Conservation (phyloP, 495 filamentous ascomycete genomes). For the Xanthoparmelia taractica region DNA sequence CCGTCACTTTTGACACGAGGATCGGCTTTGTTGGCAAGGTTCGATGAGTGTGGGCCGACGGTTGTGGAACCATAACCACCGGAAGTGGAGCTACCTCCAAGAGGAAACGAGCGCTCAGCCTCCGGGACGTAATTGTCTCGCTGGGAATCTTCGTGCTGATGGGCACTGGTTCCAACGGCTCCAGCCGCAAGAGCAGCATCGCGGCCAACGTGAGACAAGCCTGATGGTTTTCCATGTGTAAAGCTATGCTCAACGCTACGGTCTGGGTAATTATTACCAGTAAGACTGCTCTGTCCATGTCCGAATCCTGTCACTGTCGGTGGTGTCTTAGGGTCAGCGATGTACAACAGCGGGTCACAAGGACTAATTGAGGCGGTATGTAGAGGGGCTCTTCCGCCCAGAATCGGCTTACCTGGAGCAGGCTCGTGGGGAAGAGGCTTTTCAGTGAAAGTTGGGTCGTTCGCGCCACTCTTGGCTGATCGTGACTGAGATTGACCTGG, state of each 20-base stretch:
- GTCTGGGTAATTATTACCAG: slow-evolving; percentile 20
- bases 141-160: slow-evolving; percentile 4
- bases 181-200: slow-evolving; percentile 20
- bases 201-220: slow-evolving; percentile 15
- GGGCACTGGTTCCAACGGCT: slow-evolving; percentile 11
- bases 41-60: slow-evolving; percentile 34
- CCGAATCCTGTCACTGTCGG: neutral
- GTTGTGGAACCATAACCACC: slow-evolving; percentile 31
- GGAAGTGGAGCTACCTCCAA: slow-evolving; percentile 19
- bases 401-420: slow-evolving; percentile 8
- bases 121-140: slow-evolving; percentile 16
- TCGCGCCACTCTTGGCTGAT: slow-evolving; percentile 28
- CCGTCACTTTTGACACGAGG: slow-evolving; percentile 42
- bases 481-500: slow-evolving; percentile 24
- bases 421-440: slow-evolving; percentile 41
- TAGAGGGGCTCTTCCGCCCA: neutral
- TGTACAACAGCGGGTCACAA: neutral
- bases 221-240: neutral
- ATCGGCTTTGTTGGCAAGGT: slow-evolving; percentile 42
- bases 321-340: neutral
- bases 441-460: slow-evolving; percentile 34
- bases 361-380: neutral
- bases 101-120: slow-evolving; percentile 28
- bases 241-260: slow-evolving; percentile 15
- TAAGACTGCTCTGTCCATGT: slow-evolving; percentile 6